Base-by-base conservation (phyloP, 2,329 filamentous ascomycete genomes). In the Aspergillus felis region DNA sequence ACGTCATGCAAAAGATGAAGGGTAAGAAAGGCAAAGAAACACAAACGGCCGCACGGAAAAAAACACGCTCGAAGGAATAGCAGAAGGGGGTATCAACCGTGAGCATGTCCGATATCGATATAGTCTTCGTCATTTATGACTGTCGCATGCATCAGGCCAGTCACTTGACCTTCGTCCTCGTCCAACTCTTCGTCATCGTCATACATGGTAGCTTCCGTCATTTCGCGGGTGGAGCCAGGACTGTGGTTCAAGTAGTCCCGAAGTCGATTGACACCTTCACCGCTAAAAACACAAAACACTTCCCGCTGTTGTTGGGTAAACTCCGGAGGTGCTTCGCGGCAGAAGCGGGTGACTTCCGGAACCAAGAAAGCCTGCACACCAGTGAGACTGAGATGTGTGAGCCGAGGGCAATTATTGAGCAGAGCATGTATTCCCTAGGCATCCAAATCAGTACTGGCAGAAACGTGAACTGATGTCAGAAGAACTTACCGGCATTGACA, bases 201-300 rank as follows among this genome's bases (percentile, higher is more conserved):
- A 61, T 75, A 77, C 72, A 77, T 77, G 35, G 75, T 76, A 47
- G 71, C 73, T 58, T 76, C 74, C 10, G 66, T 70, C 58, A 68
- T 65, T 41, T 72, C 71, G 41, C 64, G 70, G 60, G 65, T 47
- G 66, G 57, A 28, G 64, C 59, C 42, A 75, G 71, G 10, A 76
- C 74, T 63, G 12, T 61, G 65, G 51, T 92, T 95, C 42, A 99
- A 81, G 69, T 92, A 90, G 28, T 87, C 83, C 46, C 93, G 88
- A 27, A 99, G 84, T 44, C 85, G 84, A 46, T 80, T 79, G 1
- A 99, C 93, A 55, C 92, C 92, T 27, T 85, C 83, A 5, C 94
- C 93, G 1, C 92, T 97, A 74, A 99, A 99, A 54, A 99, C 94
- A 70, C 94, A 99, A 72, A 99, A 99, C 7, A 97, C 91, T 53